phyloP scores from a whole-genome alignment of 345 rosid genomes.

The Punica granatum region DNA sequence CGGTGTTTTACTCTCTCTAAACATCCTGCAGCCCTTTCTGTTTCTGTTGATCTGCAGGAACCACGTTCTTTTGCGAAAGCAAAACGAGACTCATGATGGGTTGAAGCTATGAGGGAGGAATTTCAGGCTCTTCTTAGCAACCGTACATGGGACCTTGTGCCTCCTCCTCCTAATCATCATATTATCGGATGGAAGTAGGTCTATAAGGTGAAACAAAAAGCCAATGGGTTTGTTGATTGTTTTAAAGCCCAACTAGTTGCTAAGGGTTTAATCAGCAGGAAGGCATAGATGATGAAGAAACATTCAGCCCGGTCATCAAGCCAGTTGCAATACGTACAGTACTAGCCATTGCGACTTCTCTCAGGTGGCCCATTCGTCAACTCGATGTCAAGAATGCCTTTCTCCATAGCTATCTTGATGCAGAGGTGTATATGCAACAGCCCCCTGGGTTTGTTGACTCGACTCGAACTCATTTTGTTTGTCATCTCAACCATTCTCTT shows the following conservation, averaged over 20 bases:
- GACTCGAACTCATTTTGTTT: background rate
- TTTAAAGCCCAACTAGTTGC: accelerated
- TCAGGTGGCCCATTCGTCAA: background rate
- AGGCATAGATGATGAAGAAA: background rate
- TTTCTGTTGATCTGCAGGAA: background rate
- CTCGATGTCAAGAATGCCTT: background rate
- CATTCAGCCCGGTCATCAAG: constrained; percentile 2
- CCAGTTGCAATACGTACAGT: background rate
- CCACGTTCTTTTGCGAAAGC: background rate
- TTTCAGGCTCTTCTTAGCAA: background rate
- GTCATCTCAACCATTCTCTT: background rate
- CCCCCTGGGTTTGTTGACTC: background rate
- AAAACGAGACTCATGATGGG: background rate
- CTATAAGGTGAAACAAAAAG: background rate
- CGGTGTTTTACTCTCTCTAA: background rate
- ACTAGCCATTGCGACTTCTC: background rate
- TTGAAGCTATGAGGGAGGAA: background rate
- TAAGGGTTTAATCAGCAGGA: background rate
- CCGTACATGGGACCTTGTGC: background rate
- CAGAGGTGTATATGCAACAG: background rate
- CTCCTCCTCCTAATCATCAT: background rate
- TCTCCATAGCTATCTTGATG: background rate
- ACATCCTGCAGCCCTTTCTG: background rate
- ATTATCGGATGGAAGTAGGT: background rate
- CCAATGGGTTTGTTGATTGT: background rate